Percentiles rank a stretch among this genome's conserved stretches.
These are phyloP conservation scores for Kondoa malvinella DNA, from an alignment of 768 basidiomycete species.

Conservation along the genomic window DNA sequence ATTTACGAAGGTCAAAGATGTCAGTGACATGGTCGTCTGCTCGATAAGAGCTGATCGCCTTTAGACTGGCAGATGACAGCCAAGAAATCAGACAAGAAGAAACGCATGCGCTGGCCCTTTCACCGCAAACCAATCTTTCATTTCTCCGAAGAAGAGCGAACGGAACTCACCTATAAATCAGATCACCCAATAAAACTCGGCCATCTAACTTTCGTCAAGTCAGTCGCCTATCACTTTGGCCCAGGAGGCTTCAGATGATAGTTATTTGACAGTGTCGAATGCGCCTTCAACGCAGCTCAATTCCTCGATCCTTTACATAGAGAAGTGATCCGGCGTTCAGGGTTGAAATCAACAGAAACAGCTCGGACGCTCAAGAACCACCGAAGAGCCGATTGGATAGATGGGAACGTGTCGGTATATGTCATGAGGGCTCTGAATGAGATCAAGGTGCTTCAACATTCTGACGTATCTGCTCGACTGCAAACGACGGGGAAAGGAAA, in stretches of 20 bases:
- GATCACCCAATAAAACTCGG: background rate
- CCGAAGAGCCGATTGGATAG: background rate
- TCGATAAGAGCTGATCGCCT: too few species aligned
- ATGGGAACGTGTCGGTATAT: background rate
- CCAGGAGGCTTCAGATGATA: too few species aligned
- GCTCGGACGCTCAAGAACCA: background rate
- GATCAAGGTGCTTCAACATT: background rate
- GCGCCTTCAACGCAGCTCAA: background rate
- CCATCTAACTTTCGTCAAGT: background rate
- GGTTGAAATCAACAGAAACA: background rate
- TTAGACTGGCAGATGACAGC: too few species aligned
- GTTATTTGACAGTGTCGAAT: too few species aligned
- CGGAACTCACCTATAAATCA: background rate
- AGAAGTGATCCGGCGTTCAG: background rate
- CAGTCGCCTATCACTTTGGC: background rate
- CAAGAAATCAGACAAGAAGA: background rate
- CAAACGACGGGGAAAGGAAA: background rate
- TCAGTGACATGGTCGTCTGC: too few species aligned
- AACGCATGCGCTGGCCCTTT: background rate
- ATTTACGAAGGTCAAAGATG: too few species aligned
- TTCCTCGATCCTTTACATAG: background rate
- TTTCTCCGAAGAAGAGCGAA: background rate
- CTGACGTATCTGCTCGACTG: background rate
- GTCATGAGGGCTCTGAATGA: background rate
- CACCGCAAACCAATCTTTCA: background rate